These are phyloP conservation scores for Eucalyptus pumila DNA, from an alignment of 345 rosid species.

Conservation along the genomic window DNA sequence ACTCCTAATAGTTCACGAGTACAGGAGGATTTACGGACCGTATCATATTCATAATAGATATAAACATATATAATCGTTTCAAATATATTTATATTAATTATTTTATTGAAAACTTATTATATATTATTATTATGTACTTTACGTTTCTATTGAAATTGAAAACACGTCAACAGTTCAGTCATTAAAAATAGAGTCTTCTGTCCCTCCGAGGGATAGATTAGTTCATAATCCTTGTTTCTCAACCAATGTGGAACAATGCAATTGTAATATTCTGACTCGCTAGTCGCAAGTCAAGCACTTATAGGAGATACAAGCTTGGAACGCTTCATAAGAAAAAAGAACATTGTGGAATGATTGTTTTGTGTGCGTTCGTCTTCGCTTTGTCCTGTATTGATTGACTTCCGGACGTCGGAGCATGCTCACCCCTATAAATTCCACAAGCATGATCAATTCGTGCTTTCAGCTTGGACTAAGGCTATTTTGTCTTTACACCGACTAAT, in stretches of 20 bases:
- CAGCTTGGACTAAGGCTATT: background rate
- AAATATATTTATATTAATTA: too few relatives aligned
- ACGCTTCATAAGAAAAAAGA: background rate
- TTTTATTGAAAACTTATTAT: background rate
- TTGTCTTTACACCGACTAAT: background rate
- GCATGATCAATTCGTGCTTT: background rate
- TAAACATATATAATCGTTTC: too few relatives aligned
- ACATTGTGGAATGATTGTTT: background rate
- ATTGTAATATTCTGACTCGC: background rate
- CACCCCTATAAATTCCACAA: background rate
- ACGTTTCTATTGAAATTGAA: background rate
- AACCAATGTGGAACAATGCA: background rate
- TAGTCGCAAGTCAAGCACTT: background rate
- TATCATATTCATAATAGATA: background rate
- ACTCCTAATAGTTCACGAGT: rapidly evolving
- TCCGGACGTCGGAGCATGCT: background rate
- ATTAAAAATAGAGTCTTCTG: background rate
- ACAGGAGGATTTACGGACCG: rapidly evolving
- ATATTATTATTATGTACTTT: background rate
- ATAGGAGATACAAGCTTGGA: background rate
- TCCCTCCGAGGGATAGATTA: background rate
- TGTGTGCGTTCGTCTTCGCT: background rate
- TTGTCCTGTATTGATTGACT: background rate
- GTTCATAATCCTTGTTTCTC: background rate
- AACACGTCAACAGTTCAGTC: background rate